Evolutionary conservation across 768 basidiomycete genomes (phyloP), one percentile per base, ranked within the genome.

Genomic region (Punctularia strigosozonata): DNA sequence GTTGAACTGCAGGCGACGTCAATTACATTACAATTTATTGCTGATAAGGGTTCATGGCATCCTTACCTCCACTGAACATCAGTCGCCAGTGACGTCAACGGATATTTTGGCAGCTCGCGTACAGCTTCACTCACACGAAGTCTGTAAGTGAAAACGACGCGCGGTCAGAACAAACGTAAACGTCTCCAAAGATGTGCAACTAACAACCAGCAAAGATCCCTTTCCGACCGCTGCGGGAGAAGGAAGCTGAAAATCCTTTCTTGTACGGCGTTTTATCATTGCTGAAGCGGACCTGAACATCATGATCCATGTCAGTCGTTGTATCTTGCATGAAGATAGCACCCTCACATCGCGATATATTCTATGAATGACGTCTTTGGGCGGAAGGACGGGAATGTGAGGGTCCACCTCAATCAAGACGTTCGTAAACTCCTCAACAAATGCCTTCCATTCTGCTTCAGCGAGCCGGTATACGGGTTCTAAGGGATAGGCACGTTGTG

Each of bases 201-300:
- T 62, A 55, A 87, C 90, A 92, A 14, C 66, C 68, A 17, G 91
- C 91, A 56, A 88, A 97, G 10, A 80, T 74, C 1, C 92, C 89
- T 51, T 97, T 98, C 30, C 85, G 64, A 3, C 94, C 94, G 21
- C 83, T 83, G 34, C 95, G 67, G 3, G 89, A 91, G 48, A 92
- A 86, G 39, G 79, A 82, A 0, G 87, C 84, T 0, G 82, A 81
- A 23, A 97, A 69, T 7, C 68, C 68, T 5, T 58, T 72, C 61
- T 98, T 98, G 64, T 99, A 99, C 0, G 94, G 94, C 4, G 94
- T 99, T 62, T 91, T 92, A 54, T 91, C 85, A 41, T 87, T 87
- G 52, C 84, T 88, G 59, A 94, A 95, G 12, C 91, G 75, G 18
- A 94, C 57, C 85, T 89, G 42, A 5, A 40, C 23, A 32, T 25